phyloP scores from a whole-genome alignment of 2,329 filamentous ascomycete genomes.

The Fusarium sp. region DNA sequence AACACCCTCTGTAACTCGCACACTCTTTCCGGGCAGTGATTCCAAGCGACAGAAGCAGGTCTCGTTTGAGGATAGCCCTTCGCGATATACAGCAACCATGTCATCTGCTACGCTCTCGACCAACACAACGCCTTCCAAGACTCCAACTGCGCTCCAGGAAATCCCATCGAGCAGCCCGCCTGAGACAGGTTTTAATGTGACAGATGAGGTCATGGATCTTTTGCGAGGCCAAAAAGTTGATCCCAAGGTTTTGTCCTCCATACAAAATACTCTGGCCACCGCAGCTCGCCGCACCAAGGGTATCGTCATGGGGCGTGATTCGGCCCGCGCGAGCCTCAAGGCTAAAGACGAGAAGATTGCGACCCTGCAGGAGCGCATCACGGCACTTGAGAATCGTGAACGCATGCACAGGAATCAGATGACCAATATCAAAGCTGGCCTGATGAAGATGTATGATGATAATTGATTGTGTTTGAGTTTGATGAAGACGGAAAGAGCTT shows the following conservation, averaged over 20 bases:
- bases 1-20: constrained; percentile 57
- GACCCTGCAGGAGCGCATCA: constrained; percentile 55
- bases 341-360: constrained; percentile 68
- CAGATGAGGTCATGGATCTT: constrained; percentile 64
- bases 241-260: constrained; percentile 52
- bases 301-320: constrained; percentile 75
- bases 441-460: constrained; percentile 57
- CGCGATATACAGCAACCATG: constrained; percentile 4
- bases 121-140: constrained; percentile 31
- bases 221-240: constrained; percentile 62
- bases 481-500: background rate
- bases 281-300: constrained; percentile 73
- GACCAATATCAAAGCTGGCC: constrained; percentile 55
- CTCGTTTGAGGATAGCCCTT: constrained; percentile 49
- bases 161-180: constrained; percentile 34
- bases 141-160: constrained; percentile 6
- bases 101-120: constrained; percentile 34
- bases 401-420: constrained; percentile 52
- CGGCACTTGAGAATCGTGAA: constrained; percentile 58
- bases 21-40: constrained; percentile 53
- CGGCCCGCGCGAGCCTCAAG: constrained; percentile 73
- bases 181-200: constrained; percentile 54
- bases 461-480: constrained; percentile 40
- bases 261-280: constrained; percentile 65
- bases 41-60: constrained; percentile 54